A percentile compares a stretch with the other conserved stretches of the same genome.
Conservation (phyloP, 2,329 filamentous ascomycete genomes). For the Daldinia eschscholtzii region DNA sequence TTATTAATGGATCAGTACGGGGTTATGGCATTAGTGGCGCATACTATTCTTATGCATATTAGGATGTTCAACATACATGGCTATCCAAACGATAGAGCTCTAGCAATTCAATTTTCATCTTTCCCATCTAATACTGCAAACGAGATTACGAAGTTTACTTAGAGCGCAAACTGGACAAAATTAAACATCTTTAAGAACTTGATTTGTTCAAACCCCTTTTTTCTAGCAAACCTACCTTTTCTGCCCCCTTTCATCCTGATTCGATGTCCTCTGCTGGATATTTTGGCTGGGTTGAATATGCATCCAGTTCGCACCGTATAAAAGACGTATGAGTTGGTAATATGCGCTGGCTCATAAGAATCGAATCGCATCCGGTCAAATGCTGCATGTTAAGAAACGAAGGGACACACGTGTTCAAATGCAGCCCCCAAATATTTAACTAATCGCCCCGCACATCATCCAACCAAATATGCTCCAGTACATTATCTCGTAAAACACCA, state of each 20-base stretch:
- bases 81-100: not conserved
- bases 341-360: not conserved
- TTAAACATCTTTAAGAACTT: not conserved
- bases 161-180: not conserved
- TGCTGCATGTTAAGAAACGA: not conserved
- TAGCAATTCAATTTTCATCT: not conserved
- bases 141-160: not conserved
- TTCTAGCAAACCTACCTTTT: not conserved
- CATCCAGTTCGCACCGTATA: not conserved
- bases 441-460: not conserved
- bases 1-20: not conserved
- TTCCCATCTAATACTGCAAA: not conserved
- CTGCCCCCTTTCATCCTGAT: not conserved
- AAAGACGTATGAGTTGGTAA: not conserved
- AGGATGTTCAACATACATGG: not conserved
- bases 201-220: no score
- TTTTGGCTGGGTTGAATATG: not conserved
- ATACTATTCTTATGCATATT: not conserved
- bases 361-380: not conserved
- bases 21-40: not conserved
- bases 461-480: not conserved
- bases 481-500: not conserved
- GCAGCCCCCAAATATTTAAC: not conserved
- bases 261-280: not conserved
- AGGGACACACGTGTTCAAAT: not conserved